Evolutionary conservation across 495 filamentous ascomycete genomes (phyloP).

Genomic region (Penicillium odoratum): DNA sequence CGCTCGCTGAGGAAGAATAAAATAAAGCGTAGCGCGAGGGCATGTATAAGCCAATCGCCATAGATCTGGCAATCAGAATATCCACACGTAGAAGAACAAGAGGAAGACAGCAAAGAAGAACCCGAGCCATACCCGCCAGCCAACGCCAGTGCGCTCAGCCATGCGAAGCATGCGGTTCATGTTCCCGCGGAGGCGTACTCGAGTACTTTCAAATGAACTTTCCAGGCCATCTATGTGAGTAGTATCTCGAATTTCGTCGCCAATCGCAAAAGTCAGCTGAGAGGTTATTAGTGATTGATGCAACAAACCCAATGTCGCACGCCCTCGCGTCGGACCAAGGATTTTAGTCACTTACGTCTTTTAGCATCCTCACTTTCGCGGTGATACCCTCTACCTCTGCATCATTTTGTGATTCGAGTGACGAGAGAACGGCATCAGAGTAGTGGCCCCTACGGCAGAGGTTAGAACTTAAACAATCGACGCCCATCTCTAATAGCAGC

Average conservation of each 20-base stretch:
- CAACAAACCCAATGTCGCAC: background rate
- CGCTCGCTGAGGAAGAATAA: background rate
- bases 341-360: slow-evolving; percentile 66
- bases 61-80: slow-evolving; percentile 46
- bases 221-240: slow-evolving; percentile 79
- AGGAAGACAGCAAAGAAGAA: slow-evolving; percentile 82
- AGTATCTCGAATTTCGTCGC: slow-evolving; percentile 88
- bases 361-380: slow-evolving; percentile 88
- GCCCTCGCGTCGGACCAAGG: background rate
- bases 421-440: slow-evolving; percentile 86
- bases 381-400: slow-evolving; percentile 83
- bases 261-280: slow-evolving; percentile 88
- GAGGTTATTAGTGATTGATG: slow-evolving; percentile 8
- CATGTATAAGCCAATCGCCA: background rate
- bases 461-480: slow-evolving; percentile 6
- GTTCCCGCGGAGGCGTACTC: slow-evolving; percentile 76
- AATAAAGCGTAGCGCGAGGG: background rate
- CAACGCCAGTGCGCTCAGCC: slow-evolving; percentile 89
- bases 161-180: slow-evolving; percentile 97
- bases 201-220: slow-evolving; percentile 82
- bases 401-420: slow-evolving; percentile 95
- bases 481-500: background rate
- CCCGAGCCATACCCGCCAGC: slow-evolving; percentile 88
- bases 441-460: slow-evolving; percentile 72
- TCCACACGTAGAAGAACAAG: slow-evolving; percentile 89